Evolutionary conservation across 208 protist genomes (phyloP).

Genomic region (Trypanosoma congolense): DNA sequence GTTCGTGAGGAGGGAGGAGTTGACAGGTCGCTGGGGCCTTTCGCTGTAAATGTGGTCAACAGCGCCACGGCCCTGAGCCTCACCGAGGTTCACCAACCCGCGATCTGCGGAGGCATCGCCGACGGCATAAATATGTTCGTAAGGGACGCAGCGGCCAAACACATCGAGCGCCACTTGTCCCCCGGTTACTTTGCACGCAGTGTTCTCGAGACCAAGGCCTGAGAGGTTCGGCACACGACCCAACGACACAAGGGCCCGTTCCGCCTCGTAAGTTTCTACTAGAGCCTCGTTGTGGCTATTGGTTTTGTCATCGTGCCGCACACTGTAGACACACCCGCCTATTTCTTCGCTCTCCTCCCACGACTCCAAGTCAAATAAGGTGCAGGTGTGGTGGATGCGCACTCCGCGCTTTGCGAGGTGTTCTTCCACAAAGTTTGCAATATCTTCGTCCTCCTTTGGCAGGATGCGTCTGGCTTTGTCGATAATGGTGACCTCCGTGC

Average conservation of each 20-base stretch:
- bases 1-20: slow-evolving; percentile 26
- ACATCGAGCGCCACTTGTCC: slow-evolving; percentile 37
- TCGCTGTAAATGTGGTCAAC: slow-evolving; percentile 63
- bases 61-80: slow-evolving; percentile 37
- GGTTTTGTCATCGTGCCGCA: slow-evolving; percentile 18
- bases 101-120: slow-evolving; percentile 40
- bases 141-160: slow-evolving; percentile 48
- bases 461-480: slow-evolving; percentile 55
- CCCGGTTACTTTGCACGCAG: slow-evolving; percentile 39
- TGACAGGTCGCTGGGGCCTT: slow-evolving; percentile 19
- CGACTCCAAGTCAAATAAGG: slow-evolving; percentile 51
- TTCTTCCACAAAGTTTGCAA: slow-evolving; percentile 43
- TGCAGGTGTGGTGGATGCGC: slow-evolving; percentile 41
- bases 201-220: slow-evolving; percentile 53
- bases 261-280: slow-evolving; percentile 44
- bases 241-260: slow-evolving; percentile 52
- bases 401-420: slow-evolving; percentile 41
- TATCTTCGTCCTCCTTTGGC: slow-evolving; percentile 59
- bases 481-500: slow-evolving; percentile 48
- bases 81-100: slow-evolving; percentile 39
- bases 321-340: slow-evolving; percentile 42
- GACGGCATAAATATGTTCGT: slow-evolving; percentile 73
- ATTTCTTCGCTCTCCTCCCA: slow-evolving; percentile 16
- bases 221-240: slow-evolving; percentile 47
- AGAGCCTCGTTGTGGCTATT: slow-evolving; percentile 3